Evolutionary conservation across 208 protist genomes (phyloP), one percentile per base, ranked within the genome.

Genomic region (Trypanosomatidae sp.): DNA sequence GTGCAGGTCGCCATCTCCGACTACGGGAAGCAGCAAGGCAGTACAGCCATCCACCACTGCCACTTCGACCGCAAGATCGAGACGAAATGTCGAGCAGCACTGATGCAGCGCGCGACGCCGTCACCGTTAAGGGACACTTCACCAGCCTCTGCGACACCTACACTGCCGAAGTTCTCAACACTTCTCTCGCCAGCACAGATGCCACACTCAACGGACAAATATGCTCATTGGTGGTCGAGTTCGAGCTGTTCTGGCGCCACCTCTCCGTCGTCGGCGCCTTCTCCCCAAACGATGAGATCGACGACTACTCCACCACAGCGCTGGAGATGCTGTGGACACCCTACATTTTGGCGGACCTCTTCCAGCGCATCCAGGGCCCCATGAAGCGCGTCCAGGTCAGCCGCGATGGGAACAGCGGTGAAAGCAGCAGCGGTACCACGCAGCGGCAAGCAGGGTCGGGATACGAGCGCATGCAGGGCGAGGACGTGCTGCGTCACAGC

Each of bases 251-350:
- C 6, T 97, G 92, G 90, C 71, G 80, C 22, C 83, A 81, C 39
- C 82, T 93, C 66, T 50, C 71, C 7, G 70, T 83, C 22, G 77
- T 87, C 15, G 88, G 90, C 33, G 85, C 86, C 58, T 85, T 97
- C 68, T 97, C 92, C 12, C 46, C 74, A 33, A 97, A 97, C 73
- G 92, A 97, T 46, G 79, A 87, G 39, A 65, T 95, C 22, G 92
- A 97, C 50, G 92, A 97, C 69, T 88, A 88, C 79, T 88, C 86
- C 67, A 97, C 92, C 41, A 88, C 81, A 30, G 79, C 90, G 15
- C 60, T 97, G 73, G 90, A 95, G 79, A 84, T 97, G 74, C 71
- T 97, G 49, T 95, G 90, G 90, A 86, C 78, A 22, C 92, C 92
- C 53, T 97, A 91, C 62, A 64, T 97, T 36, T 81, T 97, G 47